Conservation (phyloP, 2,329 filamentous ascomycete species). For the Ilyonectria sp. region DNA sequence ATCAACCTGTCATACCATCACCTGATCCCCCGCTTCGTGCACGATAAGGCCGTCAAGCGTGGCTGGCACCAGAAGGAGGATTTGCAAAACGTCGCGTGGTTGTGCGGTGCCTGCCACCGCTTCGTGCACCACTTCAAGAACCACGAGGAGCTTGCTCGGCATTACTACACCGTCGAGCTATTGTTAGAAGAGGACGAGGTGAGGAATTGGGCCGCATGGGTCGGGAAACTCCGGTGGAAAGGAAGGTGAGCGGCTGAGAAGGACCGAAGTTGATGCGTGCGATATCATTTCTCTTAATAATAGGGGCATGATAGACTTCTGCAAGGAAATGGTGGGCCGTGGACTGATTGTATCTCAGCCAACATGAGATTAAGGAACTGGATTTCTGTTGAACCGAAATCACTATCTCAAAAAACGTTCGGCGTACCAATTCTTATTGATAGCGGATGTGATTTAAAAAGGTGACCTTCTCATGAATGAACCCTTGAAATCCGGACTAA, state of each 20-base stretch:
- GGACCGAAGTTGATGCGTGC: neutral
- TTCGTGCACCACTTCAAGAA: slow-evolving; percentile 83
- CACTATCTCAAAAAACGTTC: neutral
- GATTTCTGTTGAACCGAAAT: neutral
- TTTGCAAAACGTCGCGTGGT: slow-evolving; percentile 86
- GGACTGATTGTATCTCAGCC: neutral
- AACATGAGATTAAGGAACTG: neutral
- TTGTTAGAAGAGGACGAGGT: slow-evolving; percentile 81
- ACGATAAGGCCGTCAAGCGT: slow-evolving; percentile 82
- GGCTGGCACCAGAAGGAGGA: slow-evolving; percentile 85
- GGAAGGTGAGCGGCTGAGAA: slow-evolving; percentile 40
- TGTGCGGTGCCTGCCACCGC: slow-evolving; percentile 87
- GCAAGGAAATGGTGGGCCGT: neutral
- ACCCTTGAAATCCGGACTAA: neutral
- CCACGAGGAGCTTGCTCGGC: slow-evolving; percentile 83
- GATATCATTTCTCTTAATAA: neutral
- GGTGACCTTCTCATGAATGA: neutral
- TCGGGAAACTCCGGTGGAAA: slow-evolving; percentile 83
- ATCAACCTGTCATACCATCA: slow-evolving; percentile 88
- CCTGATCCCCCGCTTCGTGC: slow-evolving; percentile 84
- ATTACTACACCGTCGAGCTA: slow-evolving; percentile 81
- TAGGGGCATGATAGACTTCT: neutral
- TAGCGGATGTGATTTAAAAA: neutral
- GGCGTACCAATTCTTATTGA: neutral
- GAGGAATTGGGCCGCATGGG: slow-evolving; percentile 79